Conservation (phyloP, 495 filamentous ascomycete species). For the Annulohypoxylon moriforme region DNA sequence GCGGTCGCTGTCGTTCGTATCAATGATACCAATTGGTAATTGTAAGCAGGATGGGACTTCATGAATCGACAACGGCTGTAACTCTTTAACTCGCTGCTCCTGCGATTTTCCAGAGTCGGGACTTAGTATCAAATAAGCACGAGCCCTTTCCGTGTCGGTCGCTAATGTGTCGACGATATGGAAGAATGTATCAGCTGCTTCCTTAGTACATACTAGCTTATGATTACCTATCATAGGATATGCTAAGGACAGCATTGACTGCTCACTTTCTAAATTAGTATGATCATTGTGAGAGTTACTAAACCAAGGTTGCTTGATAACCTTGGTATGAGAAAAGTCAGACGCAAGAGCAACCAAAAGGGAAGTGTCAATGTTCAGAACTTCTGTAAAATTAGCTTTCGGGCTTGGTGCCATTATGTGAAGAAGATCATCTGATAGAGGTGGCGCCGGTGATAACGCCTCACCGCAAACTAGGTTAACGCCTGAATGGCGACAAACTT, state of each 20-base stretch:
- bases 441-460: conserved; percentile 25
- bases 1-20: conserved; percentile 32
- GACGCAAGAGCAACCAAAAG: conserved; percentile 57
- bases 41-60: conserved; percentile 43
- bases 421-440: conserved; percentile 60
- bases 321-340: conserved; percentile 54
- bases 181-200: conserved; percentile 52
- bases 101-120: conserved; percentile 28
- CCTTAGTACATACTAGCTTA: conserved; percentile 51
- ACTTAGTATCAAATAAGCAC: conserved; percentile 50
- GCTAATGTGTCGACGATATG: conserved; percentile 55
- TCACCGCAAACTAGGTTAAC: conserved; percentile 42
- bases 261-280: conserved; percentile 46
- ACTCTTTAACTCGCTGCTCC: conserved; percentile 37
- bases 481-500: conserved; percentile 41
- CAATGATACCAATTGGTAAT: conserved; percentile 45
- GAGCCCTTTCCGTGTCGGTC: conserved; percentile 49
- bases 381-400: conserved; percentile 45
- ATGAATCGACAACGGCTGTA: conserved; percentile 46
- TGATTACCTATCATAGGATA: conserved; percentile 48
- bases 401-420: conserved; percentile 56
- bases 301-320: conserved; percentile 53
- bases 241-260: conserved; percentile 49
- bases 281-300: conserved; percentile 50
- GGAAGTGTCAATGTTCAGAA: conserved; percentile 56